Conservation (phyloP, 148 eudicot species). For the Diospyros kaki region DNA sequence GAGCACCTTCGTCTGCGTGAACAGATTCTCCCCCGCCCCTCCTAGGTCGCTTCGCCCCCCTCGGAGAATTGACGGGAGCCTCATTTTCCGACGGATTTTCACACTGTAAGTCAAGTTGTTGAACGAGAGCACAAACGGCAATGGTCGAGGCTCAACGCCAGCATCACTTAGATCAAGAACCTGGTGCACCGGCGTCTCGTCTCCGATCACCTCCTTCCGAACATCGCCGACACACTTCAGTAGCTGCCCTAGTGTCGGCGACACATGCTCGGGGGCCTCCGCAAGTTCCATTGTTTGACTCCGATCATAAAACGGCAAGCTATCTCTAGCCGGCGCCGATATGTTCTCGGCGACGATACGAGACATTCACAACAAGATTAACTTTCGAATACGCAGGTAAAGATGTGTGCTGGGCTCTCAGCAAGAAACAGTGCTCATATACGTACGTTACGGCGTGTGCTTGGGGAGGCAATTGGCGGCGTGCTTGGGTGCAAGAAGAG, state of each 20-base stretch:
- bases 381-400: no score
- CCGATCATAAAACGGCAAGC: slow-evolving; percentile 14
- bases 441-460: background rate
- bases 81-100: slow-evolving; percentile 30
- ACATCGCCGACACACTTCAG: slow-evolving; percentile 68
- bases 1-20: slow-evolving; percentile 44
- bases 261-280: slow-evolving; percentile 4
- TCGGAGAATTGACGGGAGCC: slow-evolving; percentile 9
- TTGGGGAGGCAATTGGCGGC: no score
- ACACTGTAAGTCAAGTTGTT: slow-evolving; percentile 41
- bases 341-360: slow-evolving; percentile 33
- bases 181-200: slow-evolving; percentile 72
- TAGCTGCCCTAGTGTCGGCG: slow-evolving; percentile 65
- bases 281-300: slow-evolving; percentile 18
- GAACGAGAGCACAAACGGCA: slow-evolving; percentile 53
- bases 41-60: background rate
- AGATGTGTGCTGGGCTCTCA: background rate
- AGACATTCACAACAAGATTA: slow-evolving; percentile 18
- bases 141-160: slow-evolving; percentile 36
- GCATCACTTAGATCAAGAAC: slow-evolving; percentile 30
- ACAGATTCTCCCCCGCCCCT: slow-evolving; percentile 14
- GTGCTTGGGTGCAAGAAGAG: no score
- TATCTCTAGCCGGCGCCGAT: slow-evolving; percentile 14
- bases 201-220: slow-evolving; percentile 52
- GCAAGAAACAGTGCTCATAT: background rate